Percentiles rank a stretch among this genome's conserved stretches.
phyloP scores from a whole-genome alignment of 345 rosid species.

The Syzygium oleosum region DNA sequence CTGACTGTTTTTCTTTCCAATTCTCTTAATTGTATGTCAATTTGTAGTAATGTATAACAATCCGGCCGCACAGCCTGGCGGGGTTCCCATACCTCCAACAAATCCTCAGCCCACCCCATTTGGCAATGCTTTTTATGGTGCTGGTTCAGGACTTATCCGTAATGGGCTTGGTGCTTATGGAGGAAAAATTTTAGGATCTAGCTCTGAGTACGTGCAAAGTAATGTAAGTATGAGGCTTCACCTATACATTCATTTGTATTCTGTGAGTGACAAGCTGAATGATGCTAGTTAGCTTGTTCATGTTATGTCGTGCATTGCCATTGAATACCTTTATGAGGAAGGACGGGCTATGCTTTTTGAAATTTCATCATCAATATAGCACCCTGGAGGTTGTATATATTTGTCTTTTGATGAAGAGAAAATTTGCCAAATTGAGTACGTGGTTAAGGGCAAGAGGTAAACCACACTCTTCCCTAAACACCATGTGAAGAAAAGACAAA shows the following conservation, averaged over 20 bases:
- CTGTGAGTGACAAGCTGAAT: slow-evolving; percentile 7
- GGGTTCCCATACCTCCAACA: slow-evolving; percentile 54
- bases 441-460: background rate
- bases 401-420: background rate
- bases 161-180: slow-evolving; percentile 96
- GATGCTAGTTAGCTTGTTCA: background rate
- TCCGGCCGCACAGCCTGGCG: slow-evolving; percentile 50
- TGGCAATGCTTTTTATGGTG: slow-evolving; percentile 85
- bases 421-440: background rate
- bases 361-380: background rate
- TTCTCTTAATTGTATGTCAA: background rate
- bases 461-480: background rate
- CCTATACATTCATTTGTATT: background rate
- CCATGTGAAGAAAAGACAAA: background rate
- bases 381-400: background rate
- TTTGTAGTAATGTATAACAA: slow-evolving; percentile 69
- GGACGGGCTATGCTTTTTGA: background rate
- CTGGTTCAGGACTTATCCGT: slow-evolving; percentile 86
- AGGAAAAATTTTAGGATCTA: slow-evolving; percentile 80
- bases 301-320: background rate
- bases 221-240: slow-evolving; percentile 52
- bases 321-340: background rate
- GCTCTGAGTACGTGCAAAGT: slow-evolving; percentile 97
- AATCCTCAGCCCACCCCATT: slow-evolving; percentile 77
- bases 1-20: background rate